Base-by-base conservation (phyloP, 768 basidiomycete species). In the Tylopilus cervinicoccineus region DNA sequence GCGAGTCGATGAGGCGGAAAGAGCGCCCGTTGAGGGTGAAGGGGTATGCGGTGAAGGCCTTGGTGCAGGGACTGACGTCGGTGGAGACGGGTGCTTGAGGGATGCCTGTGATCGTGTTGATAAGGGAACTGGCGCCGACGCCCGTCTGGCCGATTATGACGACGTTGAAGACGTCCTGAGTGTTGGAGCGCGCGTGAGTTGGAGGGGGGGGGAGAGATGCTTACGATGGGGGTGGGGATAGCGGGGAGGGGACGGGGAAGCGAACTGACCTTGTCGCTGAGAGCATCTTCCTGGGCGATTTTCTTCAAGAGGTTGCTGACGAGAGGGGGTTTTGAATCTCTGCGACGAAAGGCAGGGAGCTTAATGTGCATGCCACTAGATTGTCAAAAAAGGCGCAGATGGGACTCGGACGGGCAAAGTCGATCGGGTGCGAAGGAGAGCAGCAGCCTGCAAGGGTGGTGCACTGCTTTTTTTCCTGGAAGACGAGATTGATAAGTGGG, bases 71-170 rank as follows among this genome's bases (percentile, higher is more conserved):
- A 28, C 54, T 59, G 46, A 61, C 63, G 43, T 66, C 59, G 20
- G 62, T 64, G 47, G 63, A 64, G 20, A 57, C 50, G 23, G 56
- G 57, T 12, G 56, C 62, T 10, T 51, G 38, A 8, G 53, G 14
- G 11, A n/a, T 6, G 31, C 54, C 50, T 5, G 52, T 58, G 46
- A 74, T 54, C 61, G 72, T 58, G 54, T 75, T 76, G 52, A 73
- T 55, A 33, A 75, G 54, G 12, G 71, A 72, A 51, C 75, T 76
- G 47, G 67, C 71, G 22, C 69, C 68, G 40, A 63, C 48, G 40
- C 63, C 63, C 2, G 64, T 66, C 50, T 64, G 62, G 7, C 63
- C 64, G 50, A 66, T 65, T 16, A 66, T 17, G 48, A 64, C 54
- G 50, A 64, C 51, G 50, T 64, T 64, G 54, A 63, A 64, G 51